These are phyloP conservation scores for Hygrophorus russula DNA, from an alignment of 768 basidiomycete genomes.

Conservation along the genomic window DNA sequence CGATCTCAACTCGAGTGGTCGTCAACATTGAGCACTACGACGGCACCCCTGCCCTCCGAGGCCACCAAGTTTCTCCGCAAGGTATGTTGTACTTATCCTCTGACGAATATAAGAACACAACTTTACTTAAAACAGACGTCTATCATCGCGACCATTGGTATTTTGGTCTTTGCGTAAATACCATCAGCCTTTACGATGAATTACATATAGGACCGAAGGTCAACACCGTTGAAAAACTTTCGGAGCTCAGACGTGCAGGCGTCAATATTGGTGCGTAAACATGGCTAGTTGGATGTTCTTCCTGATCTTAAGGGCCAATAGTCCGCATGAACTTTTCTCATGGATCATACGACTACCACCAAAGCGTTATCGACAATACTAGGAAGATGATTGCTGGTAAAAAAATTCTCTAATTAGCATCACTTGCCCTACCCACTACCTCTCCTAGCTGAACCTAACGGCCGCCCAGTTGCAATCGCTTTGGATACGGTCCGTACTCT, in stretches of 20 bases:
- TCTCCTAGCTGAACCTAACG: slow-evolving; percentile 47
- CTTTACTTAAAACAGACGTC: slow-evolving; percentile 51
- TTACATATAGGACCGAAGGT: slow-evolving; percentile 72
- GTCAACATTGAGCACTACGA: slow-evolving; percentile 64
- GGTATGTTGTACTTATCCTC: slow-evolving; percentile 33
- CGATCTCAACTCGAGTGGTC: slow-evolving; percentile 91
- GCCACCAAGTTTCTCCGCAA: slow-evolving; percentile 85
- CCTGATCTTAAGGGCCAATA: slow-evolving; percentile 18
- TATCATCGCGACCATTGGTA: slow-evolving; percentile 98
- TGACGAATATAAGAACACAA: slow-evolving; percentile 1
- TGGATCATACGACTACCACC: slow-evolving; percentile 97
- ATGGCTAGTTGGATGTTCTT: not conserved
- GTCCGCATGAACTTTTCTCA: slow-evolving; percentile 99
- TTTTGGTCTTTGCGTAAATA: slow-evolving; percentile 7
- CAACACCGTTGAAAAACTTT: slow-evolving; percentile 83
- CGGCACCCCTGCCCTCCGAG: slow-evolving; percentile 60
- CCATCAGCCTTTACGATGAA: slow-evolving; percentile 5
- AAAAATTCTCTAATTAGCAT: slow-evolving; percentile 13
- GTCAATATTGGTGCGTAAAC: slow-evolving; percentile 85
- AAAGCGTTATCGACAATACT: slow-evolving; percentile 98
- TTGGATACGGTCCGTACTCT: slow-evolving; percentile 74
- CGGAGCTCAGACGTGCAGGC: slow-evolving; percentile 77
- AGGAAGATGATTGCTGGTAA: slow-evolving; percentile 72
- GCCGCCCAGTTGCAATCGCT: slow-evolving; percentile 94
- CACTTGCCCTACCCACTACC: not conserved